phyloP scores from a whole-genome alignment of 2,329 filamentous ascomycete species.

The Microsporum ferrugineum region DNA sequence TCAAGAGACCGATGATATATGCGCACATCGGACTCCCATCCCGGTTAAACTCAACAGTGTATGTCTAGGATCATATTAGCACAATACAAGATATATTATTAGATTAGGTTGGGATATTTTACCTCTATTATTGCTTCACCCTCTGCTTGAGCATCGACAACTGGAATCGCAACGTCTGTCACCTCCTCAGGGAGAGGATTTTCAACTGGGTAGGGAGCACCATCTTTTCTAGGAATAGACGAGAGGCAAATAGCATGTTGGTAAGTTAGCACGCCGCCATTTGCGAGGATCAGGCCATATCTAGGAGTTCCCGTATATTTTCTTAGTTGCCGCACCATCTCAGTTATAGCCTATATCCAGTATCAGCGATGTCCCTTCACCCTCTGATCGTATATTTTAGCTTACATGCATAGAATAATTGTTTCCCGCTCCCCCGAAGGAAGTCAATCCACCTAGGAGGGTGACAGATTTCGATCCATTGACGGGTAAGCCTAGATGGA shows the following conservation, averaged over 20 bases:
- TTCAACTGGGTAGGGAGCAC: constrained; percentile 36
- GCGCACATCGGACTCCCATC: constrained; percentile 39
- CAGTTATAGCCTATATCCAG: constrained; percentile 37
- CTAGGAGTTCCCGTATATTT: constrained; percentile 28
- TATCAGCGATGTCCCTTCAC: not conserved
- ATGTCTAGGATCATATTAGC: constrained; percentile 39
- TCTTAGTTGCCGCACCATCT: constrained; percentile 46
- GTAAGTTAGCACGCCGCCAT: constrained; percentile 55
- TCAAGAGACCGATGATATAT: constrained; percentile 44
- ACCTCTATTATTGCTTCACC: constrained; percentile 46
- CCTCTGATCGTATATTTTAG: not conserved
- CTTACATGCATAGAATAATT: constrained; percentile 59
- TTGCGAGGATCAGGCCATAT: constrained; percentile 51
- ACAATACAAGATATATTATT: not conserved
- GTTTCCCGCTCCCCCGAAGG: constrained; percentile 59
- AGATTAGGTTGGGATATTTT: constrained; percentile 13
- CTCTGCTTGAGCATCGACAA: constrained; percentile 34
- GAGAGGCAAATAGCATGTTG: constrained; percentile 53
- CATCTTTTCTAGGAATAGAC: constrained; percentile 29
- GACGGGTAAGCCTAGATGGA: constrained; percentile 45
- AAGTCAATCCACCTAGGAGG: constrained; percentile 54
- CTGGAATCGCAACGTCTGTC: constrained; percentile 31
- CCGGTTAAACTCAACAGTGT: constrained; percentile 48
- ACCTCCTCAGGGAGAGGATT: constrained; percentile 38
- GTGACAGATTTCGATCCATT: constrained; percentile 44